phyloP scores from a whole-genome alignment of 2,329 filamentous ascomycete genomes.

The Talaromyces verruculosus region DNA sequence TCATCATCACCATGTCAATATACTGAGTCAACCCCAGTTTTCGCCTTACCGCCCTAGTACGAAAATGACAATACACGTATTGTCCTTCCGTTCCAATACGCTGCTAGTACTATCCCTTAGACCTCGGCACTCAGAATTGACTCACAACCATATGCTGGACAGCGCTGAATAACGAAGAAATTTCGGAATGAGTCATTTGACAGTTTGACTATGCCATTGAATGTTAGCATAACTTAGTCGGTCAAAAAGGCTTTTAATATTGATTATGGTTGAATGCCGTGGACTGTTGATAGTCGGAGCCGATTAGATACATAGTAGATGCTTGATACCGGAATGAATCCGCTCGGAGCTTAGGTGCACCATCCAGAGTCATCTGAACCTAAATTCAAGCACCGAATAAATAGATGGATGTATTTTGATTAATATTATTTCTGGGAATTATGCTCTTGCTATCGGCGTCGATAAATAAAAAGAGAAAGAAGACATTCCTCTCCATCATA shows the following conservation, averaged over 20 bases:
- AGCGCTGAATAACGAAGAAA: conserved; percentile 12
- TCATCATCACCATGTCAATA: too few relatives aligned
- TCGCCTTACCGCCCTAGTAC: conserved; percentile 19
- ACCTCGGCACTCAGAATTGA: conserved; percentile 20
- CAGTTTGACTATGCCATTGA: neutral
- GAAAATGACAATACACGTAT: conserved; percentile 9
- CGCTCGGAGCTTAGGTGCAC: neutral
- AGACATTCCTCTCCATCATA: neutral
- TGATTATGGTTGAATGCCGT: neutral
- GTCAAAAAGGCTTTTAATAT: neutral
- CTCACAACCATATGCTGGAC: conserved; percentile 1
- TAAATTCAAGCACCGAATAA: neutral
- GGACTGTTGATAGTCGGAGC: neutral
- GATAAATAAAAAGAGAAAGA: neutral
- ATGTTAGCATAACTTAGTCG: too few relatives aligned
- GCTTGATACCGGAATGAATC: neutral
- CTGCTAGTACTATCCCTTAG: neutral
- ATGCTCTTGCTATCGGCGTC: neutral
- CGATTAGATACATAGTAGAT: neutral
- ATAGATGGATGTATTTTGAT: neutral
- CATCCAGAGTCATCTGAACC: neutral
- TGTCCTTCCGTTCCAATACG: neutral
- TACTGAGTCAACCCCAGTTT: conserved; percentile 18
- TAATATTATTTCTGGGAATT: neutral
- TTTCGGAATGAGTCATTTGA: conserved; percentile 16